phyloP scores from a whole-genome alignment of 805 yeast genomes.

The Debaryomyces hansenii region DNA sequence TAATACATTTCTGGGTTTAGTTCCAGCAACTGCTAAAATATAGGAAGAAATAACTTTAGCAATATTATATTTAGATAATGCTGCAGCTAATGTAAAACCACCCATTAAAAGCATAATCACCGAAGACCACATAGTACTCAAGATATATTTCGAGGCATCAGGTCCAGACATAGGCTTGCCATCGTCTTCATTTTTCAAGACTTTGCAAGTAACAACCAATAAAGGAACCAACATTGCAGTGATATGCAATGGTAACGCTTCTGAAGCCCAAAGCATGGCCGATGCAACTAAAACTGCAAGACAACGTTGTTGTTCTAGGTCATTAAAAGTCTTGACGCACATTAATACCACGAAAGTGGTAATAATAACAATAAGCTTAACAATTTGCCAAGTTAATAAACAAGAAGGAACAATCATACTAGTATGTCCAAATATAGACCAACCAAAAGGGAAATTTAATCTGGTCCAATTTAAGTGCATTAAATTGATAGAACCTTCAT shows the following conservation, averaged over 20 bases:
- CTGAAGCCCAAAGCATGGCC: conserved; percentile 53
- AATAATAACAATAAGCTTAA: conserved; percentile 49
- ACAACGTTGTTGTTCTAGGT: conserved; percentile 67
- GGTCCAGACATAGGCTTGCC: conserved; percentile 56
- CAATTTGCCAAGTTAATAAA: conserved; percentile 46
- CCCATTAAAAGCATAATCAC: conserved; percentile 87
- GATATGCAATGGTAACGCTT: conserved; percentile 50
- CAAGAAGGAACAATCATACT: conserved; percentile 44
- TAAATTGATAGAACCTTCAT: conserved; percentile 15
- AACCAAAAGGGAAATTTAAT: conserved; percentile 20
- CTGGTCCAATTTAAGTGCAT: conserved; percentile 19
- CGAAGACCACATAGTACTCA: conserved; percentile 92
- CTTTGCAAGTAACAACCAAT: conserved; percentile 45
- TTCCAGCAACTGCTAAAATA: conserved; percentile 80
- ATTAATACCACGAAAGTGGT: conserved; percentile 54
- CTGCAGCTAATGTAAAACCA: conserved; percentile 94
- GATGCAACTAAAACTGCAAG: conserved; percentile 63
- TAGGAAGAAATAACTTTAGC: conserved; percentile 84
- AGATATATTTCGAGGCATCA: conserved; percentile 75
- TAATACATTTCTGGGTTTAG: conserved; percentile 75
- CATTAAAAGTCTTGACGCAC: conserved; percentile 58
- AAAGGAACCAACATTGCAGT: conserved; percentile 51
- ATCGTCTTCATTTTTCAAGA: conserved; percentile 46
- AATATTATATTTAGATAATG: conserved; percentile 84
- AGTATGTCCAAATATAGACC: conserved; percentile 11